Evolutionary conservation across 2,329 filamentous ascomycete species (phyloP).

Genomic region (Chrysoporthe cubensis): DNA sequence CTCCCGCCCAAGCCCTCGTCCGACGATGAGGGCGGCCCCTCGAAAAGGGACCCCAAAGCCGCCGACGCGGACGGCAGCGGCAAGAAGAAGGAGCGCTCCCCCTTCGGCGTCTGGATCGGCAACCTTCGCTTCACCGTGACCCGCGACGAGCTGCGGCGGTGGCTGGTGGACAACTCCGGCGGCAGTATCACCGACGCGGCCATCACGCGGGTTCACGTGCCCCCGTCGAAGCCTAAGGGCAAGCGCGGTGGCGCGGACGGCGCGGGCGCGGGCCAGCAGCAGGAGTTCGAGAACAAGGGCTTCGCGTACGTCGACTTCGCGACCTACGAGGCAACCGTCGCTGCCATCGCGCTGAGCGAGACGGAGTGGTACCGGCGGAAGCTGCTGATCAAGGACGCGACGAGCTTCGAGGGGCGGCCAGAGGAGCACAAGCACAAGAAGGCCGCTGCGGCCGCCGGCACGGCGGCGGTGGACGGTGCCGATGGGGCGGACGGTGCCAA

Average conservation of each 20-base stretch:
- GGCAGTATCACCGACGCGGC: slow-evolving; percentile 67
- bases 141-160: slow-evolving; percentile 73
- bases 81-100: slow-evolving; percentile 66
- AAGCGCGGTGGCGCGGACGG: slow-evolving; percentile 32
- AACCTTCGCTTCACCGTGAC: slow-evolving; percentile 87
- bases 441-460: slow-evolving; percentile 32
- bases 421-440: slow-evolving; percentile 57
- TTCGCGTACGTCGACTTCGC: slow-evolving; percentile 96
- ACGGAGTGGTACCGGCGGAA: slow-evolving; percentile 75
- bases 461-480: slow-evolving; percentile 33
- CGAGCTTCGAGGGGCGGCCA: slow-evolving; percentile 87
- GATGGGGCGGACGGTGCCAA: slow-evolving; percentile 37
- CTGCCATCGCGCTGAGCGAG: slow-evolving; percentile 87
- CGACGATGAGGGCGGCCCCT: slow-evolving; percentile 45
- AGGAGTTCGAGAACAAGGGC: slow-evolving; percentile 73
- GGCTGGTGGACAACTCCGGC: slow-evolving; percentile 75
- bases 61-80: slow-evolving; percentile 43
- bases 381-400: slow-evolving; percentile 91
- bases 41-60: slow-evolving; percentile 36
- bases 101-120: slow-evolving; percentile 92
- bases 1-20: slow-evolving; percentile 51
- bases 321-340: slow-evolving; percentile 68
- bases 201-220: slow-evolving; percentile 86
- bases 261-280: not conserved
- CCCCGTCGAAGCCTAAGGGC: slow-evolving; percentile 54